Evolutionary conservation across 345 rosid species (phyloP).

Genomic region (Garcia nutans): DNA sequence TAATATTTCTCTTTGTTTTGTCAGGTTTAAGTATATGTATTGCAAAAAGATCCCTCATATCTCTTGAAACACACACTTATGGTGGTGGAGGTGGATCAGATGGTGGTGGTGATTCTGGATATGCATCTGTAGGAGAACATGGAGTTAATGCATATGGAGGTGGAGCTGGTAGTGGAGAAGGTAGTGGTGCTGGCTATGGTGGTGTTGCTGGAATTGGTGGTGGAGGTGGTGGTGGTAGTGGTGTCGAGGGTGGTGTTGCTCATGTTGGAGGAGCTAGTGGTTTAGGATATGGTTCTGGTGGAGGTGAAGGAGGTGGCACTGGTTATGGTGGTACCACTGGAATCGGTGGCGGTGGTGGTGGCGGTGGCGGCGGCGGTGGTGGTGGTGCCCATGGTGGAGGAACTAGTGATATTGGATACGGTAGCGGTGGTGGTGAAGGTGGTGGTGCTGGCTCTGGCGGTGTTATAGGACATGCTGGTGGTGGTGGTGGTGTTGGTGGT

Average conservation of each 20-base stretch:
- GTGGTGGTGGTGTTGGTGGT: slow-evolving; percentile 16
- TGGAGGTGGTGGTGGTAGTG: slow-evolving; percentile 10
- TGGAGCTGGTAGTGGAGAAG: slow-evolving; percentile 17
- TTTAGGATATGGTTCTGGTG: slow-evolving; percentile 1
- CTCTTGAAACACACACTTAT: slow-evolving; percentile 11
- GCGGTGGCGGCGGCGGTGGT: neutral
- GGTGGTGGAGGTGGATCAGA: slow-evolving; percentile 20
- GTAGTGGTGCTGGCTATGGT: slow-evolving; percentile 20
- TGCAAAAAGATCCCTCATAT: slow-evolving; percentile 15
- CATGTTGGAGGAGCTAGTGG: slow-evolving; percentile 16
- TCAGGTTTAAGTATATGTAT: slow-evolving; percentile 12
- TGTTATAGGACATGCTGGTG: slow-evolving; percentile 9
- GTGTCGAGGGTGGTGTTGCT: slow-evolving; percentile 1
- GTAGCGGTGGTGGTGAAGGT: neutral
- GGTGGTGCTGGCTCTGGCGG: neutral
- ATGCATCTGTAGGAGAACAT: slow-evolving; percentile 10
- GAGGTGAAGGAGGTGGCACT: slow-evolving; percentile 11
- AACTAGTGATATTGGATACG: too few species aligned
- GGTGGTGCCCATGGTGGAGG: too few species aligned
- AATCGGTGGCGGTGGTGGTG: neutral
- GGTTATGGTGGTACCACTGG: slow-evolving; percentile 15
- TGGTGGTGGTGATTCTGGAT: slow-evolving; percentile 12
- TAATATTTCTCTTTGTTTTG: slow-evolving; percentile 1
- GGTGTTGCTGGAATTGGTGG: slow-evolving; percentile 15
- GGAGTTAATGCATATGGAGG: slow-evolving; percentile 2